phyloP scores from a whole-genome alignment of 2,329 filamentous ascomycete species.

The Epichloe gansuensis region DNA sequence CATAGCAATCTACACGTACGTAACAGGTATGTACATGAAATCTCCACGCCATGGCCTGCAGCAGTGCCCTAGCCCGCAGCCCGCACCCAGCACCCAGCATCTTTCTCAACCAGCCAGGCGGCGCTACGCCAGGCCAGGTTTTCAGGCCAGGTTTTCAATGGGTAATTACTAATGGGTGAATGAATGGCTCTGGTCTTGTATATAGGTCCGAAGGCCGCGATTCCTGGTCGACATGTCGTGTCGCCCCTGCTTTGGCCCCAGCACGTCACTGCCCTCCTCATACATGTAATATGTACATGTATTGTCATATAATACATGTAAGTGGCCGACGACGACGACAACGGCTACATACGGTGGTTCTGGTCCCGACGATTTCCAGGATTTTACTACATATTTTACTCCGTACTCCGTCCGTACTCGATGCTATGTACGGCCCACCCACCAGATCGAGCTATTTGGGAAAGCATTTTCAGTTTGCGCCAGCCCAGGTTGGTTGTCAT shows the following conservation, averaged over 20 bases:
- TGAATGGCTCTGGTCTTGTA: background rate
- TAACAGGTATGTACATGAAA: background rate
- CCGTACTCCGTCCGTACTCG: too few species aligned
- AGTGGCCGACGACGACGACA: too few species aligned
- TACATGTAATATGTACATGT: too few species aligned
- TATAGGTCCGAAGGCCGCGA: background rate
- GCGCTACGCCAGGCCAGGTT: background rate
- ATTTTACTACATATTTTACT: too few species aligned
- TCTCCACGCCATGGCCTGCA: background rate
- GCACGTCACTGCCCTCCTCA: too few species aligned
- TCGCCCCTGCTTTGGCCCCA: too few species aligned
- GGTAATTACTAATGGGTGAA: too few species aligned
- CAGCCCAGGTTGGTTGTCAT: background rate
- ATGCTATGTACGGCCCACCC: too few species aligned
- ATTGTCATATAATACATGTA: too few species aligned
- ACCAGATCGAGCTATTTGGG: too few species aligned
- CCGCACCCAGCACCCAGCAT: background rate
- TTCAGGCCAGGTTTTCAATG: background rate
- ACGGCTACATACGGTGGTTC: too few species aligned
- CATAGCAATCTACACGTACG: background rate
- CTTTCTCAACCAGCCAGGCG: constrained; percentile 3
- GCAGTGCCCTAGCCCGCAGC: background rate
- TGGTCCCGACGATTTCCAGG: too few species aligned
- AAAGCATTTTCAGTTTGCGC: background rate
- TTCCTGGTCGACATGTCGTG: background rate